Conservation (phyloP, 352 stramenopile genomes). For the Phytophthora fragariae region DNA sequence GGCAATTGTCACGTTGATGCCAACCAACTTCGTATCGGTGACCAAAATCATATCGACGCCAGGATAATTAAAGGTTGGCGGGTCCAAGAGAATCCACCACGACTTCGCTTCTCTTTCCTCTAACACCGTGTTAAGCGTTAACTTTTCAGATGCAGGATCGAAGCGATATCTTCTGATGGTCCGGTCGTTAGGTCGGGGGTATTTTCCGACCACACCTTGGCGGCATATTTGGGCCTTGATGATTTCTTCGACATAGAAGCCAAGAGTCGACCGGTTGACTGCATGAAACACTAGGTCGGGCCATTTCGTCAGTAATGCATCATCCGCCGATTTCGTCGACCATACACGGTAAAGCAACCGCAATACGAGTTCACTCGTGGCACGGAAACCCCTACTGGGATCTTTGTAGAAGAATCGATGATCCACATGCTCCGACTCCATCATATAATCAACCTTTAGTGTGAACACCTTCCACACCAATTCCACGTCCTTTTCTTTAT, state of each 20-base stretch:
- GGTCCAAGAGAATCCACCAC: constrained; percentile 4
- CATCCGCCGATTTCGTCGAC: too few species aligned
- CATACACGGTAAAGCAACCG: too few species aligned
- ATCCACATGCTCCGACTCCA: not conserved
- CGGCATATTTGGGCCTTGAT: constrained; percentile 1
- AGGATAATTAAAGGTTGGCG: not conserved
- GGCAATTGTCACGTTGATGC: constrained; percentile 1
- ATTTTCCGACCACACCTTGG: constrained; percentile 4
- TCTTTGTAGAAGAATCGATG: not conserved
- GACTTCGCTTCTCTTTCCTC: not conserved
- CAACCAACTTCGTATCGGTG: not conserved
- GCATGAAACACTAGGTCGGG: too few species aligned
- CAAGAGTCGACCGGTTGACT: not conserved
- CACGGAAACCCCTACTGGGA: not conserved
- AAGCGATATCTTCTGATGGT: not conserved
- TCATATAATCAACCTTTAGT: not conserved
- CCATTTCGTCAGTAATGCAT: too few species aligned
- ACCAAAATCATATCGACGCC: constrained; percentile 9
- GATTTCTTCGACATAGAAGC: not conserved
- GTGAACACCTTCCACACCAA: not conserved
- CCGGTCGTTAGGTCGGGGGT: not conserved
- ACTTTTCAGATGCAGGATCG: not conserved
- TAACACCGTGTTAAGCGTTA: not conserved
- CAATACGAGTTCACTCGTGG: too few species aligned
- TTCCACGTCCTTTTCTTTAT: not conserved